A percentile compares a stretch with the other conserved stretches of the same genome.
These are phyloP conservation scores for Pseudogymnoascus verrucosus DNA, from an alignment of 2,329 filamentous ascomycete species.

Conservation along the genomic window DNA sequence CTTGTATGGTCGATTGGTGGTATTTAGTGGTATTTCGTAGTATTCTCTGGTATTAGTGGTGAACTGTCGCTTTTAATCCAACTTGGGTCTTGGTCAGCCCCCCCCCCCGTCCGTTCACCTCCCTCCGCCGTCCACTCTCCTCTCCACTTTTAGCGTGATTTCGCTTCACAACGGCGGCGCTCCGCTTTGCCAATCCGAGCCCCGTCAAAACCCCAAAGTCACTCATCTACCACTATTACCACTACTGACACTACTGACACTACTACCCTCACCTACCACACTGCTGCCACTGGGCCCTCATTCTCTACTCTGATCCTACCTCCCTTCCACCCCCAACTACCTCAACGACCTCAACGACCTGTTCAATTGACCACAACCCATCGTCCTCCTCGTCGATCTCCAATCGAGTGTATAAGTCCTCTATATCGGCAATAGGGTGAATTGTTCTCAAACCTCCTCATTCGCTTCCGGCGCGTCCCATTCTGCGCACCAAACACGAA, in stretches of 20 bases:
- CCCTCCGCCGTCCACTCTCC: constrained; percentile 23
- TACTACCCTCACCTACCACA: background rate
- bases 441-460: background rate
- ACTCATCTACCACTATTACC: background rate
- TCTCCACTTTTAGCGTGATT: constrained; percentile 7
- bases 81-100: constrained; percentile 7
- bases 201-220: constrained; percentile 5
- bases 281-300: constrained; percentile 3
- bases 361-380: constrained; percentile 4
- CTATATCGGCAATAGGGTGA: background rate
- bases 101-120: constrained; percentile 20
- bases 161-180: constrained; percentile 4
- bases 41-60: background rate
- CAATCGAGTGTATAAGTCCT: constrained; percentile 3
- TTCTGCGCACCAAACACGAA: constrained; percentile 14
- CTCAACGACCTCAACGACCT: background rate
- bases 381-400: constrained; percentile 2
- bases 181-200: constrained; percentile 5
- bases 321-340: background rate
- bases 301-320: background rate
- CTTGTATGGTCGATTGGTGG: background rate
- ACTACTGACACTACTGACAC: background rate
- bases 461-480: constrained; percentile 15
- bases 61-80: constrained; percentile 2
- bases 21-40: too few species aligned